Evolutionary conservation across 805 yeast genomes (phyloP).

Genomic region (Starmerella bombicola): DNA sequence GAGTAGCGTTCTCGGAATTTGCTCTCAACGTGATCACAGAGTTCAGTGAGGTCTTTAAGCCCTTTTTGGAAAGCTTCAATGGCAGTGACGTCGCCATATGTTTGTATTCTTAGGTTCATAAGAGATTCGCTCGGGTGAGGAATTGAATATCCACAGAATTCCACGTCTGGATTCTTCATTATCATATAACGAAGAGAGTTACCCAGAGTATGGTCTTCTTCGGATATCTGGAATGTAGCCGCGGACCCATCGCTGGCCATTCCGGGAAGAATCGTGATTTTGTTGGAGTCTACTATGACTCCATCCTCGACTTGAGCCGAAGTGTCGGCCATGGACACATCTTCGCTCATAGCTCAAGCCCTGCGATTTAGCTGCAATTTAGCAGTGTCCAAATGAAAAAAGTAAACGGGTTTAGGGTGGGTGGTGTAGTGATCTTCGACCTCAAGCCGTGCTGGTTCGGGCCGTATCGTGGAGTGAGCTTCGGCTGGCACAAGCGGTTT

Average conservation of each 20-base stretch:
- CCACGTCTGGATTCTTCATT: slow-evolving; percentile 96
- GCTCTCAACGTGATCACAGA: slow-evolving; percentile 75
- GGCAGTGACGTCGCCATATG: slow-evolving; percentile 75
- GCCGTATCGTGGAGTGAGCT: no score
- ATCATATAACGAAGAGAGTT: slow-evolving; percentile 86
- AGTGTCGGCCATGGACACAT: slow-evolving; percentile 17
- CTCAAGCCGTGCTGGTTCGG: no score
- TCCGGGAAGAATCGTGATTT: slow-evolving; percentile 35
- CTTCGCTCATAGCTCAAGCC: slow-evolving; percentile 12
- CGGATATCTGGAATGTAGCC: slow-evolving; percentile 82
- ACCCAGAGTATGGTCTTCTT: slow-evolving; percentile 94
- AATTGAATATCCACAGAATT: slow-evolving; percentile 94
- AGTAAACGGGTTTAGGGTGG: not conserved
- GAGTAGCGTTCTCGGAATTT: slow-evolving; percentile 58
- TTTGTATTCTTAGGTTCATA: slow-evolving; percentile 83
- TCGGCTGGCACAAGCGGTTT: no score
- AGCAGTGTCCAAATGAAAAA: no score
- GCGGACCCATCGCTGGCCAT: slow-evolving; percentile 87
- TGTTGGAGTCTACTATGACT: slow-evolving; percentile 12
- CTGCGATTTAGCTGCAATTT: no score
- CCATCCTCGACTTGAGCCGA: slow-evolving; percentile 3
- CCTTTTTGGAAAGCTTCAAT: slow-evolving; percentile 89
- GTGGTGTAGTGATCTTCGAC: no score
- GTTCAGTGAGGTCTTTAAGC: slow-evolving; percentile 64
- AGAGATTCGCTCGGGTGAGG: slow-evolving; percentile 95